A percentile compares a stretch with the other conserved stretches of the same genome.
phyloP scores from a whole-genome alignment of 495 filamentous ascomycete species.

The Annulohypoxylon bovei region DNA sequence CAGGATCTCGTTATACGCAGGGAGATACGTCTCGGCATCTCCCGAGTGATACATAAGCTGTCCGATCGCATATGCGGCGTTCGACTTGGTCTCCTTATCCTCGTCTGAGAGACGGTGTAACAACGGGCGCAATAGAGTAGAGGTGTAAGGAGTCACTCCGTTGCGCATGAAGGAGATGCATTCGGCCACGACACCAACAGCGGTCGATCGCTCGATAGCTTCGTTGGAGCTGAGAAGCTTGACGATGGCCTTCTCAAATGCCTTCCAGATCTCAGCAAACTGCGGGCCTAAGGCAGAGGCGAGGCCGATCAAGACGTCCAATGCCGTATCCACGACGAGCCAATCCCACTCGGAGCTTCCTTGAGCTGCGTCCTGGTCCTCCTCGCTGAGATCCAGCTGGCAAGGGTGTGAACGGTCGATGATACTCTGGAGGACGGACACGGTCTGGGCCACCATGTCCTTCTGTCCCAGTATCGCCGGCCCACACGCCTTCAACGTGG shows the following conservation, averaged over 20 bases:
- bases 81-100: slow-evolving; percentile 91
- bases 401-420: slow-evolving; percentile 91
- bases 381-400: slow-evolving; percentile 86
- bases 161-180: slow-evolving; percentile 86
- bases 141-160: slow-evolving; percentile 79
- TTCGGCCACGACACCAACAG: slow-evolving; percentile 92
- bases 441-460: slow-evolving; percentile 62
- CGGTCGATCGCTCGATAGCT: slow-evolving; percentile 83
- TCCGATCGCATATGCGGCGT: slow-evolving; percentile 90
- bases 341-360: slow-evolving; percentile 97
- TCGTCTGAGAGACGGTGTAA: slow-evolving; percentile 89
- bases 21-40: slow-evolving; percentile 73
- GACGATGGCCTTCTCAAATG: slow-evolving; percentile 88
- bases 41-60: slow-evolving; percentile 83
- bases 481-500: slow-evolving; percentile 89
- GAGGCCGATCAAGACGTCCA: slow-evolving; percentile 87
- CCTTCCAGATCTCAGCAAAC: slow-evolving; percentile 89
- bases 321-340: slow-evolving; percentile 91
- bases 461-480: slow-evolving; percentile 83
- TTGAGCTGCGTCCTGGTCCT: slow-evolving; percentile 72
- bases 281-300: slow-evolving; percentile 81
- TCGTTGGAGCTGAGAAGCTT: slow-evolving; percentile 88
- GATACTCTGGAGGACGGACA: slow-evolving; percentile 75
- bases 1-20: slow-evolving; percentile 79
- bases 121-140: slow-evolving; percentile 78